Evolutionary conservation across 176 grass and related monocot species (phyloP).

Genomic region (Olyra latifolia): DNA sequence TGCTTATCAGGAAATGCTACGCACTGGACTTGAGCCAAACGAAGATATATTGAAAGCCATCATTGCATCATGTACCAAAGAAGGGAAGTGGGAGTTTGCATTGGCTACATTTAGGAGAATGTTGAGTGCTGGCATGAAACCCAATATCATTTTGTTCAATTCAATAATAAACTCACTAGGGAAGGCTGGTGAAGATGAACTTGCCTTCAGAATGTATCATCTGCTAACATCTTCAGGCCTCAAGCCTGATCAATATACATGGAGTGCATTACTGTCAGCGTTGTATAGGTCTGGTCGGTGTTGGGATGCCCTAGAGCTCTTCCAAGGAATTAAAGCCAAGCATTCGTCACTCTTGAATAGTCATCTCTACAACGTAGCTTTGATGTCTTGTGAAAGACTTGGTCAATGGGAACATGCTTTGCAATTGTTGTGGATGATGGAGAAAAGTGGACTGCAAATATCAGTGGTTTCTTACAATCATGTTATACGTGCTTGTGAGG

Average conservation of each 20-base stretch:
- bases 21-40: slow-evolving; percentile 52
- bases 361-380: slow-evolving; percentile 73
- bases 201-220: slow-evolving; percentile 85
- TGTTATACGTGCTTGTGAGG: slow-evolving; percentile 82
- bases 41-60: slow-evolving; percentile 88
- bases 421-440: slow-evolving; percentile 90
- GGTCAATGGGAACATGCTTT: slow-evolving; percentile 82
- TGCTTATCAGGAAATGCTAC: slow-evolving; percentile 81
- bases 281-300: slow-evolving; percentile 72
- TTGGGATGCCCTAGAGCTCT: slow-evolving; percentile 66
- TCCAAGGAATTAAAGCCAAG: slow-evolving; percentile 64
- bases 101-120: slow-evolving; percentile 63
- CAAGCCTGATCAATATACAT: slow-evolving; percentile 82
- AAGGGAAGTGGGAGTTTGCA: slow-evolving; percentile 78
- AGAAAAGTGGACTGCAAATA: slow-evolving; percentile 58
- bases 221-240: slow-evolving; percentile 58
- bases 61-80: slow-evolving; percentile 80
- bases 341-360: slow-evolving; percentile 41
- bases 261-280: slow-evolving; percentile 69
- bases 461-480: slow-evolving; percentile 80
- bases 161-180: slow-evolving; percentile 86
- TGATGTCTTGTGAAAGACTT: slow-evolving; percentile 84
- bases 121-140: slow-evolving; percentile 71
- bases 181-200: slow-evolving; percentile 71
- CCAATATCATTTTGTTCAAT: slow-evolving; percentile 77